Base-by-base conservation (phyloP, 306 rosid genomes). In the Rosa rugosa region DNA sequence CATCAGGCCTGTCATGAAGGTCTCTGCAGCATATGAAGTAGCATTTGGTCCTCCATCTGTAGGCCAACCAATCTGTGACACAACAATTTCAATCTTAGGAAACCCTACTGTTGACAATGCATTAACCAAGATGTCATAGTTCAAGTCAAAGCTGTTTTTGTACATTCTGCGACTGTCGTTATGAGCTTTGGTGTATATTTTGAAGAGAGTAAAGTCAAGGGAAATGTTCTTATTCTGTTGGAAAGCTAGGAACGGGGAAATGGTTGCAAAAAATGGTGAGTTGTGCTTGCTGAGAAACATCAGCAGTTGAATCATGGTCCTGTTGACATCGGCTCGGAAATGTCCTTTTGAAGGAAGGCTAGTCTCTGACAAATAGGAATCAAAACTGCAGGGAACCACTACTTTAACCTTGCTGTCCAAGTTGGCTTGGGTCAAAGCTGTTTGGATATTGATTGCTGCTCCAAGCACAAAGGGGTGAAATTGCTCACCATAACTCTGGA, bases 51-150 rank as follows among this genome's bases (percentile, higher is more conserved):
- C 90, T 83, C 95, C 99, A 53, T 94, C 99, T 9, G 99, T 92
- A 22, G 99, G 99, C 99, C 99, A 94, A 80, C 99, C 97, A 73
- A 92, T 88, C 86, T 94, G 94, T 1, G 93, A 87, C 81, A 94
- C 90, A 34, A 91, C 89, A 73, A 92, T 84, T 41, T 88, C 89
- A 80, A 83, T 89, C 40, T 81, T 78, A 41, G 97, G 84, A 84
- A 87, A 94, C 77, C 97, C 97, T 4, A n/a, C 85, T 5, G 51
- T 65, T 44, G 97, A 89, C 80, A 91, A 79, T 14, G 87, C 89
- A 70, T 90, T 71, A 64, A 84, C 84, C 72, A 87, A 84, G 20
- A 89, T 92, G 79, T 92, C 97, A 51, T 91, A 86, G 90, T 88
- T 89, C 74, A 88, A 74, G 79, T 88, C 97, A 77, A 92, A 92